These are phyloP conservation scores for Mucor circinelloides DNA, from an alignment of 371 early-diverging fungal genomes.

Conservation along the genomic window DNA sequence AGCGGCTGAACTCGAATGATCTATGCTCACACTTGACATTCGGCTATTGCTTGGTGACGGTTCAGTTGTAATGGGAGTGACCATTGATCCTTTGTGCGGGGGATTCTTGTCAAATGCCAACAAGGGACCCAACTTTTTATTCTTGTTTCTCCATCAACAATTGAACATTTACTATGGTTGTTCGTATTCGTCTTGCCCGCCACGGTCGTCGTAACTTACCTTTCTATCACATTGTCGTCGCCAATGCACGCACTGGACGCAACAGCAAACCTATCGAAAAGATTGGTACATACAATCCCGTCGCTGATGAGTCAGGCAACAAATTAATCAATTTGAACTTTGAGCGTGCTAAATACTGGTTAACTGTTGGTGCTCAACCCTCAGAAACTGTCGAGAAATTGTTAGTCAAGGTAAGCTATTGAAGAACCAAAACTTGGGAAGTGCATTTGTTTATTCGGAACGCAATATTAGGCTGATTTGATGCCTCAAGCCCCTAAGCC, in stretches of 20 bases:
- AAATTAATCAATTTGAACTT: conserved; percentile 88
- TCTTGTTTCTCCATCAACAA: conserved; percentile 4
- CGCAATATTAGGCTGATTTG: conserved; percentile 56
- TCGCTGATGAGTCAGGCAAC: conserved; percentile 72
- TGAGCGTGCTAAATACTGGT: conserved; percentile 95
- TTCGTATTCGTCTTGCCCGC: conserved; percentile 86
- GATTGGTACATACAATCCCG: conserved; percentile 91
- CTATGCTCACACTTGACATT: too few relatives aligned
- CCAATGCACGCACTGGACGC: conserved; percentile 80
- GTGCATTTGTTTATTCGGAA: background rate
- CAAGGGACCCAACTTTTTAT: conserved; percentile 24
- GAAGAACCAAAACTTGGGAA: background rate
- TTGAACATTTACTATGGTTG: conserved; percentile 40
- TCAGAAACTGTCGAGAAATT: conserved; percentile 85
- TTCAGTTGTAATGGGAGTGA: background rate
- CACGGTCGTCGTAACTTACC: conserved; percentile 88
- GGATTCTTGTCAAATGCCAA: conserved; percentile 6
- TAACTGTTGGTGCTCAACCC: conserved; percentile 95
- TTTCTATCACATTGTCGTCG: conserved; percentile 94
- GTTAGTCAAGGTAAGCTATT: conserved; percentile 78
- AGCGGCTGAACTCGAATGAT: background rate
- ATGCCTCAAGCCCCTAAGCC: conserved; percentile 63
- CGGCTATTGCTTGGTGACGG: background rate
- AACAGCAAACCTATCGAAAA: conserved; percentile 91
- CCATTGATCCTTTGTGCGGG: background rate